Evolutionary conservation across 139 green algal genomes (phyloP), one percentile per base, ranked within the genome.

Genomic region (Micractinium sp.): DNA sequence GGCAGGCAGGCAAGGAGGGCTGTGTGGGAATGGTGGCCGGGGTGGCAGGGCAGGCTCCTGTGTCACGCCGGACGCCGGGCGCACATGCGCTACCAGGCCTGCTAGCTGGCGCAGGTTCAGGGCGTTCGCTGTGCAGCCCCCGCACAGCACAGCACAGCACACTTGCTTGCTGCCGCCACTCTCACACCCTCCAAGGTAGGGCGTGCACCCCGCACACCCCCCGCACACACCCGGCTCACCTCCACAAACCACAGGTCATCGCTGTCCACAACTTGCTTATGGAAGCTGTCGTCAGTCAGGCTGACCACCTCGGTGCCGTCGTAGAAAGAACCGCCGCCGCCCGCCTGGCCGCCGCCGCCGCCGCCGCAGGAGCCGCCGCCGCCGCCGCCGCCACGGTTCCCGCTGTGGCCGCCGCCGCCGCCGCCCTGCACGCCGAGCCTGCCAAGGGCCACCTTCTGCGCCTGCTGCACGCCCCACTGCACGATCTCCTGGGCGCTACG

Each of bases 241-340:
- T 99, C 97, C 31, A 99, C 95, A 19, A 99, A 88, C 94, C 94
- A 99, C 41, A 97, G 86, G 33, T 98, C 95, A 31, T 94, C 92
- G 35, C 82, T 91, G 33, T 95, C 63, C 29, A 91, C 71, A 13
- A 99, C 96, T 76, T 95, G 69, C 23, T 94, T 92, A 23, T 96
- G 86, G 91, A 99, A 99, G 91, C 95, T 97, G 63, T 38, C 69
- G 67, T 96, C 94, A 1, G 86, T 94, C 18, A 99, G 93, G 12
- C 71, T 93, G 35, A 98, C 93, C 23, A 98, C 96, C 47, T 94
- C 87, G 3, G 94, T 96, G 39, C 91, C 94, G 3, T 39, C 74
- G 89, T 95, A 97, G 82, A 96, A 96, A 74, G 69, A 61, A 47
- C 71, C 60, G 16, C 35, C 73, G 29, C 81, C 77, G 74, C 89